Base-by-base conservation (phyloP, 1,284 basidiomycete genomes). In the Cystobasidium pallidum region DNA sequence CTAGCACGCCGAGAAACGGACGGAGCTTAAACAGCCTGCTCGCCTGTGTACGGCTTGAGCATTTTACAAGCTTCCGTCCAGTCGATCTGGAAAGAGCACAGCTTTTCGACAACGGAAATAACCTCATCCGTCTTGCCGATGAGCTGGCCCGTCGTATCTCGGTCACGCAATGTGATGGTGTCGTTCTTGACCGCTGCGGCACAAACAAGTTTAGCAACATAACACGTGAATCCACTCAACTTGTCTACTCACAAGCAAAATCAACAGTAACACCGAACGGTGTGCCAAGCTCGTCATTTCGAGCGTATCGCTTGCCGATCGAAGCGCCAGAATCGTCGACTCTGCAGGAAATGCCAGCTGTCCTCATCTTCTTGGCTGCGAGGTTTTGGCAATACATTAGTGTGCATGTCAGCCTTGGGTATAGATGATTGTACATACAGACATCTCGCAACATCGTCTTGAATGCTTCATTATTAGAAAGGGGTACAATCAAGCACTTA, bases 281-380 rank as follows among this genome's bases (percentile, higher is more conserved):
- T 43, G 95, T 99, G 77, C 95, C 95, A 52, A 99, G 87, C 83
- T 99, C 96, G 83, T 99, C 95, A 83, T 98, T 99, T 75, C 96
- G 88, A 36, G 96, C 88, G 82, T 99, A 99, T 45, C 96, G 91
- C 84, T 92, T 93, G 65, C 95, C 96, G 80, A 99, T 98, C 4
- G 92, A 91, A 49, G 91, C 90, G 79, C 90, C 91, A 39, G 93
- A 97, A 82, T 98, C 94, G 82, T 99, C 95, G 1, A 98, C 94
- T 66, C 94, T 87, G 65, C 91, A 89, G 77, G 93, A 92, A 65
- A 99, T 87, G 76, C 95, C 94, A 13, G 88, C 89, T 79, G 87
- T 87, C 76, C 95, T 89, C 79, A 99, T 84, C 81, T 92, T 91
- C 58, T 88, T 84, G 72, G 92, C 93, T 95, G 28, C 73, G 61